Evolutionary conservation across 2,329 filamentous ascomycete genomes (phyloP), one percentile per base, ranked within the genome.

Genomic region (Remersonia thermophila): DNA sequence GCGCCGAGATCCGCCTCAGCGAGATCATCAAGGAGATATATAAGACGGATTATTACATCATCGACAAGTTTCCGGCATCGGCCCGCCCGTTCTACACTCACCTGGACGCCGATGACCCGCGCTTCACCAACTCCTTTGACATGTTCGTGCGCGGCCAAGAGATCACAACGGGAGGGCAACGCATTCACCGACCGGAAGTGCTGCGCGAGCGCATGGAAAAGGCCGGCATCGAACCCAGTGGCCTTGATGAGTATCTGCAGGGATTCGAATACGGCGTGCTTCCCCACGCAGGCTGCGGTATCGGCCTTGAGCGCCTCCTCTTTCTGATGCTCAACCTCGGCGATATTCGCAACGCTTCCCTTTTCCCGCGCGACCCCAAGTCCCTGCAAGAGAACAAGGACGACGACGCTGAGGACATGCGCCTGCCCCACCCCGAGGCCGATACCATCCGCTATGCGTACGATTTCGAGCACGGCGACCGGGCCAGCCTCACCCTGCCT

Each of bases 81-180:
- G 87, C 83, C 2, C 75, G 87, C 30, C 87, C 87, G 0, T 94
- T 95, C 60, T 94, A 95, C 54, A 84, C 87, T 1, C 87, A 93
- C 72, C 80, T 80, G 18, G 83, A 93, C 44, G 71, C 79, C 2
- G 66, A 78, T 12, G 74, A 93, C 51, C 65, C 73, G 10, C 67
- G 71, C 25, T 75, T 77, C 55, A 95, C 87, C 34, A 93, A 93
- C 55, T 93, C 87, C 0, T 95, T 94, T 50, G 87, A 95, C 55
- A 93, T 95, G 39, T 95, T 95, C 61, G 71, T 94, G 30, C 80
- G 87, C 20, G 87, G 87, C 1, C 87, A 95, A 53, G 87, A 95
- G 56, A 91, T 95, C 39, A 77, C 89, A 31, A 89, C 84, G 1
- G 87, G 87, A 48, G 87, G 87, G 7, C 87, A 95, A 58, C 85